A percentile compares a stretch with the other conserved stretches of the same genome.
Evolutionary conservation across 768 basidiomycete species (phyloP).

Genomic region (Brasilioporus rufonigricans): DNA sequence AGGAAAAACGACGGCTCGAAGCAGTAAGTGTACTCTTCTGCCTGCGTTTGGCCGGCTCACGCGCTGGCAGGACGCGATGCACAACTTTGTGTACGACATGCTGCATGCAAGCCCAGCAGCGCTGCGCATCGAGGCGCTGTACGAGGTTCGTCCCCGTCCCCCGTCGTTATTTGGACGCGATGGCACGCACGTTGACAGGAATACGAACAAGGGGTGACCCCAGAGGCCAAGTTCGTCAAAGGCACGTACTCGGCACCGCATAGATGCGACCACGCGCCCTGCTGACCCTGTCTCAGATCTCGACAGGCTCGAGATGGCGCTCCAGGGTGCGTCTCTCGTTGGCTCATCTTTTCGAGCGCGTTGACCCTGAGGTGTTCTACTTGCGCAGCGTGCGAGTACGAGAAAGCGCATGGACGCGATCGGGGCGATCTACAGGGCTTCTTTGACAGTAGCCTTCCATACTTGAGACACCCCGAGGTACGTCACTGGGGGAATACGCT

Average conservation of each 20-base stretch:
- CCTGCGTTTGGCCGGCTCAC: too few relatives aligned
- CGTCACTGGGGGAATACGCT: slow-evolving; percentile 61
- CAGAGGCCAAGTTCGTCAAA: slow-evolving; percentile 86
- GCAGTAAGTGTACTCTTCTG: slow-evolving; percentile 39
- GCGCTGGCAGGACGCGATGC: slow-evolving; percentile 73
- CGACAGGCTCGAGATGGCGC: slow-evolving; percentile 85
- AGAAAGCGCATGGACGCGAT: slow-evolving; percentile 45
- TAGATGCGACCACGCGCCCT: not conserved
- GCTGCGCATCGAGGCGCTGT: slow-evolving; percentile 63
- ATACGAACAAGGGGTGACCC: slow-evolving; percentile 72
- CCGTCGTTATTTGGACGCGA: not conserved
- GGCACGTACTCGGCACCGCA: slow-evolving; percentile 50
- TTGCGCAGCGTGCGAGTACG: too few relatives aligned
- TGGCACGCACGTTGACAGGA: slow-evolving; percentile 46
- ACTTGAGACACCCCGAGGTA: slow-evolving; percentile 69
- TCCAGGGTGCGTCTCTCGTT: slow-evolving; percentile 59
- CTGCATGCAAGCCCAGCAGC: slow-evolving; percentile 72
- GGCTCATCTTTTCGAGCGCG: too few relatives aligned
- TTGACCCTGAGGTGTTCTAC: too few relatives aligned
- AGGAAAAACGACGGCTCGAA: slow-evolving; percentile 77
- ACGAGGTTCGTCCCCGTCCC: slow-evolving; percentile 45
- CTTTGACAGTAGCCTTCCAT: slow-evolving; percentile 77
- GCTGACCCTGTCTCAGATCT: slow-evolving; percentile 49
- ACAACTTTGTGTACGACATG: slow-evolving; percentile 87
- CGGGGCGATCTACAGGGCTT: slow-evolving; percentile 61